phyloP scores from a whole-genome alignment of 441 rosid species.

The Hypseocharis bilobata region DNA sequence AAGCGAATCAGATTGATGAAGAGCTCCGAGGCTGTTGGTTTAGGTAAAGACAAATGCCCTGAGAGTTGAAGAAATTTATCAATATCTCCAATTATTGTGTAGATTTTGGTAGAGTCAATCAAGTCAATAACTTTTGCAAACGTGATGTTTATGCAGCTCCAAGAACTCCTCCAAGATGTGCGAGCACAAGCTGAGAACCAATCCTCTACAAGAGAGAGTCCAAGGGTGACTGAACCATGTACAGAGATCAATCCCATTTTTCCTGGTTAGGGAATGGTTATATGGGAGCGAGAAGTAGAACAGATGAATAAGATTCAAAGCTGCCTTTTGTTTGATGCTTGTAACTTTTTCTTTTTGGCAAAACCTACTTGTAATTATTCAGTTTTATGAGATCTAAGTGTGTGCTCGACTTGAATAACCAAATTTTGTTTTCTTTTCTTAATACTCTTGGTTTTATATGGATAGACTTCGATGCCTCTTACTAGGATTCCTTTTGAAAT shows the following conservation, averaged over 20 bases:
- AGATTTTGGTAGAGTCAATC: too few species aligned
- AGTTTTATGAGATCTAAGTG: too few species aligned
- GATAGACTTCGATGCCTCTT: too few species aligned
- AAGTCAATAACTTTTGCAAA: not conserved
- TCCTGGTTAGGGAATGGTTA: conserved; percentile 8
- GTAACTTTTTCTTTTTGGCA: too few species aligned
- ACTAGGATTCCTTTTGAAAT: too few species aligned
- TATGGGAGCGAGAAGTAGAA: not conserved
- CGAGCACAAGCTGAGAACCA: conserved; percentile 7
- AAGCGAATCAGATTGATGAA: conserved; percentile 25
- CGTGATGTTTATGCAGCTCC: conserved; percentile 5
- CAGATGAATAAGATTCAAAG: not conserved
- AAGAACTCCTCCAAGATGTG: conserved; percentile 9
- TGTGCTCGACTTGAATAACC: too few species aligned
- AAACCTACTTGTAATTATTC: too few species aligned
- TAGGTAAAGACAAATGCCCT: conserved; percentile 13
- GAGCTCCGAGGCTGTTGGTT: conserved; percentile 20
- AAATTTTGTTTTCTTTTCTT: too few species aligned
- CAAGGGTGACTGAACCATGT: conserved; percentile 4
- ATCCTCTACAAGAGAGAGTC: not conserved
- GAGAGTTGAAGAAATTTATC: not conserved
- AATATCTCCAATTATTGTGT: not conserved
- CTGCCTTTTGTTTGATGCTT: not conserved
- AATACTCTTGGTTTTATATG: too few species aligned
- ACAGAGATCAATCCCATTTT: conserved; percentile 5